Evolutionary conservation across 208 protist genomes (phyloP).

Genomic region (Trypanosoma platydactyli): DNA sequence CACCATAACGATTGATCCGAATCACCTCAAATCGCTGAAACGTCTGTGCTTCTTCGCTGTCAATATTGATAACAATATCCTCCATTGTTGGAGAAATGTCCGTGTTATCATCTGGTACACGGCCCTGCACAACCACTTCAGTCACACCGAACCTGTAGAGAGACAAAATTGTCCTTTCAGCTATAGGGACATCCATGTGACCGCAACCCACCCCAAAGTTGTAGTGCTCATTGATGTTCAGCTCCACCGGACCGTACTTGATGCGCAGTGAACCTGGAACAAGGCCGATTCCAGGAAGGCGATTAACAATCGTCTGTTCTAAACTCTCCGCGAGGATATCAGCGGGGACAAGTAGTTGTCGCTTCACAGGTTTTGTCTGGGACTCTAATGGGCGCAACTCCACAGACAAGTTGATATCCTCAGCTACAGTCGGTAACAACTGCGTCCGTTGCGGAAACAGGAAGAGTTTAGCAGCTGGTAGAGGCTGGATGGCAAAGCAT

Average conservation of each 20-base stretch:
- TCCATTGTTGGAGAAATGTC: constrained; percentile 31
- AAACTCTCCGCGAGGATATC: constrained; percentile 82
- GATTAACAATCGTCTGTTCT: constrained; percentile 58
- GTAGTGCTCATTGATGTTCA: constrained; percentile 88
- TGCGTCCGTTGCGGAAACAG: constrained; percentile 71
- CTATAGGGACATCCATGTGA: constrained; percentile 68
- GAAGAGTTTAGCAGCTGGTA: constrained; percentile 71
- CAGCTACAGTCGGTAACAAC: constrained; percentile 53
- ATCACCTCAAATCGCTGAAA: constrained; percentile 90
- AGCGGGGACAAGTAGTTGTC: constrained; percentile 66
- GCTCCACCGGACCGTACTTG: constrained; percentile 75
- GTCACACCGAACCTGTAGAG: constrained; percentile 83
- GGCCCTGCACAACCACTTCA: constrained; percentile 76
- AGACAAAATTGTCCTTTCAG: constrained; percentile 79
- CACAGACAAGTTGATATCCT: constrained; percentile 78
- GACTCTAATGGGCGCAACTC: constrained; percentile 58
- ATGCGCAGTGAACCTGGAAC: constrained; percentile 82
- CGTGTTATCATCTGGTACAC: constrained; percentile 55
- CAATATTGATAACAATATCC: constrained; percentile 82
- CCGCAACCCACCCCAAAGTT: constrained; percentile 85
- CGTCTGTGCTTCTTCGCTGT: constrained; percentile 65
- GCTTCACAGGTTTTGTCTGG: constrained; percentile 53
- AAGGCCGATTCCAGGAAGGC: constrained; percentile 64
- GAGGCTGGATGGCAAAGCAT: constrained; percentile 76
- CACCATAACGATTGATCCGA: constrained; percentile 74